Evolutionary conservation across 2,329 filamentous ascomycete genomes (phyloP), one percentile per base, ranked within the genome.

Genomic region (Aureobasidium sp.): DNA sequence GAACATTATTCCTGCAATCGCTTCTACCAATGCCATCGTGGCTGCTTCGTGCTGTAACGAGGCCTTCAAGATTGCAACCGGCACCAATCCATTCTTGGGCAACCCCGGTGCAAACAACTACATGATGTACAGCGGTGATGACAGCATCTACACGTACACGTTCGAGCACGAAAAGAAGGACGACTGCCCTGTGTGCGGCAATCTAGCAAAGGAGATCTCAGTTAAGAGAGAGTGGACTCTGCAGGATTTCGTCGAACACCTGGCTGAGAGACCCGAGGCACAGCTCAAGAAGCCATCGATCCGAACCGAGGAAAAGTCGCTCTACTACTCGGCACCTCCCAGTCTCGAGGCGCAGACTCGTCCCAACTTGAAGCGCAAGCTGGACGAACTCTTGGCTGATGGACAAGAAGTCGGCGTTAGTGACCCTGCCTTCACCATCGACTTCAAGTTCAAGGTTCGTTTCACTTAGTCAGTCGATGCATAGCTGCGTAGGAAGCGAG

Each of bases 41-140:
- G 94, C 94, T 1, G 94, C 93, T 1, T 88, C 90, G 58, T 97
- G 93, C 76, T 97, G 94, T 76, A 97, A 96, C 67, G 94, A 99
- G 76, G 93, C 92, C 1, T 86, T 97, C 77, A 99, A 99, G 77
- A 90, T 99, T 65, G 89, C 88, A 45, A 96, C 90, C 15, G 85
- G 82, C 53, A 85, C 87, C 41, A 94, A 93, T 36, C 91, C 93
- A 0, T 87, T 86, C 66, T 80, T 99, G 17, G 89, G 88, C 14
- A 80, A 85, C 65, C 86, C 88, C 48, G 88, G 88, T 62, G 96
- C 72, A 8, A 76, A 79, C 65, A 81, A 96, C 74, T 99, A 99
- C 78, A 97, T 97, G 92, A 96, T 97, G 90, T 99, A 99, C 75
- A 96, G 91, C 14, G 94, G 95, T 51, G 92, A 97, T 70, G 93